Conservation (phyloP, 2,329 filamentous ascomycete species). For the Fusarium pilosicola region DNA sequence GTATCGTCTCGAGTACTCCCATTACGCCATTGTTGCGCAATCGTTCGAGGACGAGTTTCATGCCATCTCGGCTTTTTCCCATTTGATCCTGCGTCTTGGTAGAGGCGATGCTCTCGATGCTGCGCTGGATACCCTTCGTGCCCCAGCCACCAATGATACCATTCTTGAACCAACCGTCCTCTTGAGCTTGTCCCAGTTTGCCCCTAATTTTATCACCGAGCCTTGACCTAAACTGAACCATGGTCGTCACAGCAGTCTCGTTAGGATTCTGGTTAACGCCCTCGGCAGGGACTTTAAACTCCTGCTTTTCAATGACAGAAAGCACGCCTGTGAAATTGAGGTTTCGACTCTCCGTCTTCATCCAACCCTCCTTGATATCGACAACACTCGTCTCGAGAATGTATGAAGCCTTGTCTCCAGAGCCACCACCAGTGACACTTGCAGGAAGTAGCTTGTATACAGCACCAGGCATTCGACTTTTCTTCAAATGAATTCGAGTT, state of each 20-base stretch:
- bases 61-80: conserved; percentile 83
- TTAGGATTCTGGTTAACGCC: conserved; percentile 41
- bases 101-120: conserved; percentile 81
- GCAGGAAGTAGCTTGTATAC: conserved; percentile 80
- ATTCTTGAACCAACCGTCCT: conserved; percentile 60
- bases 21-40: conserved; percentile 68
- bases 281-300: conserved; percentile 63
- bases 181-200: conserved; percentile 59
- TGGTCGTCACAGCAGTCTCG: conserved; percentile 76
- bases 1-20: conserved; percentile 66
- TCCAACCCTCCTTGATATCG: conserved; percentile 82
- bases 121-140: conserved; percentile 77
- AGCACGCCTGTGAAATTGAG: conserved; percentile 85
- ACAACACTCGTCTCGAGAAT: conserved; percentile 84
- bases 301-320: conserved; percentile 80
- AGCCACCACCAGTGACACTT: conserved; percentile 71
- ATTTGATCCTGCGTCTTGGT: conserved; percentile 81
- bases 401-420: conserved; percentile 77
- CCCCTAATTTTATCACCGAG: conserved; percentile 75
- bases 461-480: conserved; percentile 78
- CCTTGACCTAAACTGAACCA: conserved; percentile 76
- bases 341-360: conserved; percentile 83
- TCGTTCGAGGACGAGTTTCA: conserved; percentile 82
- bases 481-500: conserved; percentile 83
- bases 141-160: conserved; percentile 69